These are phyloP conservation scores for Leccinum ponderosum DNA, from an alignment of 1,284 basidiomycete genomes.

Conservation along the genomic window DNA sequence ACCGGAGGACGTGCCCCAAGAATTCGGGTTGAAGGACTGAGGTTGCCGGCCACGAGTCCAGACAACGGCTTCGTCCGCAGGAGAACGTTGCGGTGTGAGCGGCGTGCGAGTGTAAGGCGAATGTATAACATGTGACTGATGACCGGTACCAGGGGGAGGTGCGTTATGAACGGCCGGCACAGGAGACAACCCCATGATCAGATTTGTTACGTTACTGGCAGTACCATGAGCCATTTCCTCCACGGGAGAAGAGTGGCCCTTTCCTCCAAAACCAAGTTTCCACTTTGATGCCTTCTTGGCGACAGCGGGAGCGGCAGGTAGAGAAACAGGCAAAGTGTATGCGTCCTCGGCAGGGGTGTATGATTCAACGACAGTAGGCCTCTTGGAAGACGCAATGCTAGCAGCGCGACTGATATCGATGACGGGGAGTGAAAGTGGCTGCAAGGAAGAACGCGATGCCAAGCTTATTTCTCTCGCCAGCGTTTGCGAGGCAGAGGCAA, in stretches of 20 bases:
- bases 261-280: constrained; percentile 70
- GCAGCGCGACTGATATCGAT: constrained; percentile 26
- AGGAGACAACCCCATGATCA: constrained; percentile 58
- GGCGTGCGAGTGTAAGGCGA: constrained; percentile 31
- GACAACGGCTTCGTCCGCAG: constrained; percentile 34
- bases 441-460: constrained; percentile 38
- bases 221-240: constrained; percentile 50
- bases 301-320: constrained; percentile 10
- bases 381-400: constrained; percentile 27
- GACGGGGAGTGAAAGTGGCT: constrained; percentile 13
- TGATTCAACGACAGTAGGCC: constrained; percentile 13
- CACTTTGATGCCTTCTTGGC: constrained; percentile 77
- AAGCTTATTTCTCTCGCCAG: constrained; percentile 82
- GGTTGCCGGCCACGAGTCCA: constrained; percentile 36
- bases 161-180: constrained; percentile 11
- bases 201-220: constrained; percentile 65
- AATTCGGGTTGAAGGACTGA: constrained; percentile 16
- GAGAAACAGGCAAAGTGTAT: constrained; percentile 6
- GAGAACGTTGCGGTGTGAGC: constrained; percentile 38
- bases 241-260: constrained; percentile 47
- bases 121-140: constrained; percentile 26
- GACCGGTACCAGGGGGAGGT: constrained; percentile 12
- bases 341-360: constrained; percentile 6
- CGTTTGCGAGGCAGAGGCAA: constrained; percentile 79
- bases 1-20: constrained; percentile 20